Evolutionary conservation across 345 rosid genomes (phyloP).

Genomic region (Arabidopsis suecica): DNA sequence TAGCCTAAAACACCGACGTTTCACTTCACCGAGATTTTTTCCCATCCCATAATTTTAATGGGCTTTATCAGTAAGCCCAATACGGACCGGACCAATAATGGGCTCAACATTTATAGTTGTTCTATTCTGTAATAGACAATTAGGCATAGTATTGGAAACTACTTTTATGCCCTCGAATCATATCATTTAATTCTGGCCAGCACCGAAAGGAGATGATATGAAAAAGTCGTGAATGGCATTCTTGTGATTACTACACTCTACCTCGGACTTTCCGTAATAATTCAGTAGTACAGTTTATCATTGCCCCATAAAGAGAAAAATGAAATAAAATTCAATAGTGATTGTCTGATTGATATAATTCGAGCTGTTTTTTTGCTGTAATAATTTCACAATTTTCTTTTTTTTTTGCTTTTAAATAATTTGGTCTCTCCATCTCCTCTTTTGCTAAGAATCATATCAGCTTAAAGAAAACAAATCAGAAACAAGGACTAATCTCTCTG

Average conservation of each 20-base stretch:
- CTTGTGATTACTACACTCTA: constrained; percentile 23
- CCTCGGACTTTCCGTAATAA: constrained; percentile 38
- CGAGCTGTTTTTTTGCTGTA: constrained; percentile 43
- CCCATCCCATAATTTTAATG: not conserved
- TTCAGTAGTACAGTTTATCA: constrained; percentile 13
- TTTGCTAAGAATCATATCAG: constrained; percentile 21
- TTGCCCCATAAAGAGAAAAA: not conserved
- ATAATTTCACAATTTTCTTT: constrained; percentile 1
- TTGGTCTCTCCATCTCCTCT: constrained; percentile 27
- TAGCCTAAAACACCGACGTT: not conserved
- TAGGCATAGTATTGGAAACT: not conserved
- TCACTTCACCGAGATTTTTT: not conserved
- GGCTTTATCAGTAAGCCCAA: constrained; percentile 20
- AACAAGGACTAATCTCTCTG: not conserved
- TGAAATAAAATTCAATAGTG: too few relatives aligned
- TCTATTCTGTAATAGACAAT: too few relatives aligned
- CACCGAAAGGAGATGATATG: not conserved
- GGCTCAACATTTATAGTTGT: not conserved
- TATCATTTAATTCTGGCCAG: not conserved
- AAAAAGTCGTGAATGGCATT: constrained; percentile 29
- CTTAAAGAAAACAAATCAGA: not conserved
- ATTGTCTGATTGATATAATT: constrained; percentile 9
- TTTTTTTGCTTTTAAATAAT: not conserved
- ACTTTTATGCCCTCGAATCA: not conserved
- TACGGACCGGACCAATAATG: not conserved